Percentiles rank a stretch among this genome's conserved stretches.
phyloP scores from a whole-genome alignment of 2,329 filamentous ascomycete genomes.

The Cadophora sp. region DNA sequence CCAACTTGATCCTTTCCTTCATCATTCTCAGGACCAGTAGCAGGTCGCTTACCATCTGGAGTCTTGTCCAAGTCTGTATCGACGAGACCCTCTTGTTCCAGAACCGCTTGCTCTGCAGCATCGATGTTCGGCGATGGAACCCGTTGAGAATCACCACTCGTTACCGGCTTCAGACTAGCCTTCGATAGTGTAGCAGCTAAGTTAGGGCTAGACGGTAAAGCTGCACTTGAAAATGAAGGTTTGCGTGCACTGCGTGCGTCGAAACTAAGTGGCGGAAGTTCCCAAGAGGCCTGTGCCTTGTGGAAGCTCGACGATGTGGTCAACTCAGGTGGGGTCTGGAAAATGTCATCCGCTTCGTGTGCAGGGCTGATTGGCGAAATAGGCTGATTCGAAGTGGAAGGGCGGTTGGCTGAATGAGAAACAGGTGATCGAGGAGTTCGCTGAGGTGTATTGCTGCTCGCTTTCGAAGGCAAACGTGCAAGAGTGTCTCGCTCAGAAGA shows the following conservation, averaged over 20 bases:
- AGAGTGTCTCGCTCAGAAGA: conserved; percentile 43
- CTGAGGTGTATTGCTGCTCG: conserved; percentile 46
- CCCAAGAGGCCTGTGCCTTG: conserved; percentile 52
- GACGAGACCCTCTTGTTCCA: conserved; percentile 72
- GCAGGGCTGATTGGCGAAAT: conserved; percentile 48
- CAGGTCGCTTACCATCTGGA: conserved; percentile 48
- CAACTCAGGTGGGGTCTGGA: conserved; percentile 57
- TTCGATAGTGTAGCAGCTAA: conserved; percentile 45
- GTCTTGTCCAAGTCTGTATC: conserved; percentile 50
- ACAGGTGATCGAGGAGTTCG: conserved; percentile 49
- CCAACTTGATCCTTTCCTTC: conserved; percentile 40
- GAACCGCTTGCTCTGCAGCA: conserved; percentile 70
- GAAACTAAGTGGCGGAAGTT: conserved; percentile 49
- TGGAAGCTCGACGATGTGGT: conserved; percentile 49
- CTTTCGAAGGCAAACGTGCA: conserved; percentile 47
- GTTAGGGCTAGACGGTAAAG: conserved; percentile 44
- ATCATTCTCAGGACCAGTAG: conserved; percentile 47
- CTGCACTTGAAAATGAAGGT: conserved; percentile 53
- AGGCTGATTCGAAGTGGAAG: conserved; percentile 42
- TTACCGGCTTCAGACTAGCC: conserved; percentile 44
- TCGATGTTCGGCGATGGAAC: conserved; percentile 51
- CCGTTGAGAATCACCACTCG: conserved; percentile 44
- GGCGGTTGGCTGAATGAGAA: conserved; percentile 44
- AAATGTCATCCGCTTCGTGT: conserved; percentile 53
- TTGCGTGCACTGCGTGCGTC: conserved; percentile 49